Evolutionary conservation across 352 stramenopile genomes (phyloP).

Genomic region (Phytophthora nicotianae): DNA sequence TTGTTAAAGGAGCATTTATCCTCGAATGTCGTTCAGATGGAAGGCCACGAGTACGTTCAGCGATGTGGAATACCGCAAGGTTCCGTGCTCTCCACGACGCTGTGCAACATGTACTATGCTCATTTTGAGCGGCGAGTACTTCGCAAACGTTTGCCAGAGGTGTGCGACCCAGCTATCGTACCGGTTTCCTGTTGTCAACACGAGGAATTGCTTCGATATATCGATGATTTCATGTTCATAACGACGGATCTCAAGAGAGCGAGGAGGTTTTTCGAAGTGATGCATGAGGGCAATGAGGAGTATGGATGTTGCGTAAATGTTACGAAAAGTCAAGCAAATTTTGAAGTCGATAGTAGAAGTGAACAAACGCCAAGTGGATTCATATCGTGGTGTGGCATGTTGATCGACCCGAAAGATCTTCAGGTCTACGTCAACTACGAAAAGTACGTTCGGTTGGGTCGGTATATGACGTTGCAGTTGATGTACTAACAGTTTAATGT

Average conservation of each 20-base stretch:
- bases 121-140: constrained; percentile 75
- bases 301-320: constrained; percentile 74
- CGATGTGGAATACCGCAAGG: constrained; percentile 76
- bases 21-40: constrained; percentile 58
- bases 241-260: constrained; percentile 59
- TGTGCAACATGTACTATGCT: constrained; percentile 86
- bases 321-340: constrained; percentile 73
- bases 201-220: constrained; percentile 75
- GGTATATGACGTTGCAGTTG: neutral
- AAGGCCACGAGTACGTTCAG: constrained; percentile 60
- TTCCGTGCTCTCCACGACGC: constrained; percentile 79
- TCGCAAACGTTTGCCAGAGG: constrained; percentile 42
- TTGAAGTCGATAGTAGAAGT: constrained; percentile 19
- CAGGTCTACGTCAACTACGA: constrained; percentile 83
- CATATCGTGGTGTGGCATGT: constrained; percentile 72
- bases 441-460: constrained; percentile 45
- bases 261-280: constrained; percentile 53
- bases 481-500: constrained; percentile 12
- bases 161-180: constrained; percentile 16
- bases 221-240: constrained; percentile 80
- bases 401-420: constrained; percentile 58
- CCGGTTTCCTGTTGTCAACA: constrained; percentile 43
- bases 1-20: constrained; percentile 75
- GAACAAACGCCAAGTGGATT: constrained; percentile 9
- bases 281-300: constrained; percentile 64